Evolutionary conservation across 2,329 filamentous ascomycete genomes (phyloP).

Genomic region (Escovopsis sp.): DNA sequence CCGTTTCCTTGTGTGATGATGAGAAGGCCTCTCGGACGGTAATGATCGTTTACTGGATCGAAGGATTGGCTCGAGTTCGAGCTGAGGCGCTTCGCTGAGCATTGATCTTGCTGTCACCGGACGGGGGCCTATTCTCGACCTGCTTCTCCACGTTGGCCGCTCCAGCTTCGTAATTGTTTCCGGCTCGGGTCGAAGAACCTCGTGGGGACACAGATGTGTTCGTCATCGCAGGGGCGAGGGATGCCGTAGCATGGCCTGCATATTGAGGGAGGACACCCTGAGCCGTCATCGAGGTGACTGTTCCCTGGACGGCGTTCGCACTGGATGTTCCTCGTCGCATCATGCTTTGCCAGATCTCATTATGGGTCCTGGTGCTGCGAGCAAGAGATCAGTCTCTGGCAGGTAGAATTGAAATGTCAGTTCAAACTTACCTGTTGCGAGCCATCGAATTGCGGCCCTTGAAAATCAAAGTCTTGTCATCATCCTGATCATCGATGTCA

Average conservation of each 20-base stretch:
- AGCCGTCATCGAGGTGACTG: conserved; percentile 37
- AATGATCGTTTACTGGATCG: not conserved
- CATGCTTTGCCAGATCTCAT: conserved; percentile 34
- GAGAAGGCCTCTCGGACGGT: not conserved
- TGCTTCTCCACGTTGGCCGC: conserved; percentile 18
- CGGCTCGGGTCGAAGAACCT: conserved; percentile 12
- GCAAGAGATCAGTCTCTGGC: conserved; percentile 5
- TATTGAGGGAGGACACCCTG: conserved; percentile 40
- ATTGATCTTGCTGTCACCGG: conserved; percentile 6
- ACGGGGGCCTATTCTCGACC: conserved; percentile 30
- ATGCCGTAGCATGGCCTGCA: conserved; percentile 35
- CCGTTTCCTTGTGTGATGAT: not conserved
- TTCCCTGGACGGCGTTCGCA: conserved; percentile 27
- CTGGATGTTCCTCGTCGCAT: conserved; percentile 36
- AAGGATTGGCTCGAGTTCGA: not conserved
- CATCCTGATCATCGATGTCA: conserved; percentile 15
- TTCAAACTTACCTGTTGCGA: conserved; percentile 15
- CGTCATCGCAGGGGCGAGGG: conserved; percentile 28
- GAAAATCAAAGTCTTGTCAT: conserved; percentile 21
- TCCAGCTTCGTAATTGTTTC: conserved; percentile 10
- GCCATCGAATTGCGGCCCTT: conserved; percentile 18
- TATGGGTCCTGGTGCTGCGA: conserved; percentile 23
- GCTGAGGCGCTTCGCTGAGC: conserved; percentile 1
- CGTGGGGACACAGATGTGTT: conserved; percentile 21
- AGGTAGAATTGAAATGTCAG: too few species aligned